Conservation (phyloP, 371 early-diverging fungal species). For the Lichtheimia ramosa region DNA sequence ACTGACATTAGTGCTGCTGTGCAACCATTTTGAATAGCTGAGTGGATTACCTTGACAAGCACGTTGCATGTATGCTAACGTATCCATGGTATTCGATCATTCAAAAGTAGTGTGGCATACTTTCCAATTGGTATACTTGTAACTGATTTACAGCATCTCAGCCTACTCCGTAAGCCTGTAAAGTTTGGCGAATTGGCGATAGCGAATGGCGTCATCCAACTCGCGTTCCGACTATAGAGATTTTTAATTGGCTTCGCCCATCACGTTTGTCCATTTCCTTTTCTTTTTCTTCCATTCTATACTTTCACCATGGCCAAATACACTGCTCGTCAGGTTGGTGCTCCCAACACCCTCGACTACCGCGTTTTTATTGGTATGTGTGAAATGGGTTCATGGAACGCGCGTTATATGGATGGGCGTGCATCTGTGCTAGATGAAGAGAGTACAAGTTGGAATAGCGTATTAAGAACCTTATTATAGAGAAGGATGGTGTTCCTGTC, state of each 20-base stretch:
- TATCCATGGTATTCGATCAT: no score
- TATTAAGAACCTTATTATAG: conserved; percentile 11
- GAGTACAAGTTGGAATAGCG: not conserved
- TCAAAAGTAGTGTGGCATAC: no score
- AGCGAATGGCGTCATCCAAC: not conserved
- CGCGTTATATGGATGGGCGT: not conserved
- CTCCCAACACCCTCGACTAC: conserved; percentile 87
- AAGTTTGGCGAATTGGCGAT: not conserved
- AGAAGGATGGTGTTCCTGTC: conserved; percentile 53
- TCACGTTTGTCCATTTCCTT: conserved; percentile 9
- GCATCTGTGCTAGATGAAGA: not conserved
- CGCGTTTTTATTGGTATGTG: conserved; percentile 81
- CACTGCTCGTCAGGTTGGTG: conserved; percentile 77
- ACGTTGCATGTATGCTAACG: no score
- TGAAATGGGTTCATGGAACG: not conserved
- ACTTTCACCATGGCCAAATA: conserved; percentile 54
- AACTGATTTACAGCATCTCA: no score
- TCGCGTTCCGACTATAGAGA: not conserved
- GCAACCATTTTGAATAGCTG: no score
- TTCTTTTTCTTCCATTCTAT: conserved; percentile 7
- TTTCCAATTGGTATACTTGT: no score
- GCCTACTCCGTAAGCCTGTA: no score
- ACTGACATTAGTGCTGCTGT: no score
- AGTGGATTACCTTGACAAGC: no score
- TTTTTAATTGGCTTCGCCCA: not conserved